phyloP scores from a whole-genome alignment of 192 early-diverging fungal genomes.

The Coemansia guatemalensis region DNA sequence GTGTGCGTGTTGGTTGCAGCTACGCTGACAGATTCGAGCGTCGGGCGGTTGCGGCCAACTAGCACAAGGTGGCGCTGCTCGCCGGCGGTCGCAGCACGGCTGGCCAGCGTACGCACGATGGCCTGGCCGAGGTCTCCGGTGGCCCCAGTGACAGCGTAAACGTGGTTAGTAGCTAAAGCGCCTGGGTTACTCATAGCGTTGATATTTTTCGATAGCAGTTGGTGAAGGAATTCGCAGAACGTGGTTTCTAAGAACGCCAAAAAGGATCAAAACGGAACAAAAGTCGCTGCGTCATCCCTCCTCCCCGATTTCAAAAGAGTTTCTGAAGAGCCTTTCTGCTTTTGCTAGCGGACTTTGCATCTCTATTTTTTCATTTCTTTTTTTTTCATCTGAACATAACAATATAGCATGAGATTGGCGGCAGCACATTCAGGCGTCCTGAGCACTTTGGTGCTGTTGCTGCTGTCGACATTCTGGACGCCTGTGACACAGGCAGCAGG shows the following conservation, averaged over 20 bases:
- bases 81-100: slow-evolving; percentile 14
- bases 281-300: neutral
- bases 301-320: neutral
- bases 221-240: slow-evolving; percentile 1
- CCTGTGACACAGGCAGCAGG: slow-evolving; percentile 1
- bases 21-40: slow-evolving; percentile 23
- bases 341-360: neutral
- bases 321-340: neutral
- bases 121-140: slow-evolving; percentile 65
- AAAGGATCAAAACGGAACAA: neutral
- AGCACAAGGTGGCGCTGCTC: slow-evolving; percentile 56
- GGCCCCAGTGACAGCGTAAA: slow-evolving; percentile 63
- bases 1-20: slow-evolving; percentile 12
- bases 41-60: slow-evolving; percentile 58
- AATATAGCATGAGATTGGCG: slow-evolving; percentile 6
- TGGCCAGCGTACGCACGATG: slow-evolving; percentile 50
- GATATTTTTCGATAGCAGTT: neutral
- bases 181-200: slow-evolving; percentile 1
- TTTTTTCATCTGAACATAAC: slow-evolving; percentile 5
- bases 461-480: slow-evolving; percentile 4
- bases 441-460: slow-evolving; percentile 4
- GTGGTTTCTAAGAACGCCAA: slow-evolving; percentile 4
- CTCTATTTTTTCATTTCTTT: slow-evolving; percentile 5
- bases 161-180: slow-evolving; percentile 5
- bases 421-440: slow-evolving; percentile 2